Evolutionary conservation across 2,329 filamentous ascomycete genomes (phyloP), one percentile per base, ranked within the genome.

Genomic region (Pseudocercospora ulei): DNA sequence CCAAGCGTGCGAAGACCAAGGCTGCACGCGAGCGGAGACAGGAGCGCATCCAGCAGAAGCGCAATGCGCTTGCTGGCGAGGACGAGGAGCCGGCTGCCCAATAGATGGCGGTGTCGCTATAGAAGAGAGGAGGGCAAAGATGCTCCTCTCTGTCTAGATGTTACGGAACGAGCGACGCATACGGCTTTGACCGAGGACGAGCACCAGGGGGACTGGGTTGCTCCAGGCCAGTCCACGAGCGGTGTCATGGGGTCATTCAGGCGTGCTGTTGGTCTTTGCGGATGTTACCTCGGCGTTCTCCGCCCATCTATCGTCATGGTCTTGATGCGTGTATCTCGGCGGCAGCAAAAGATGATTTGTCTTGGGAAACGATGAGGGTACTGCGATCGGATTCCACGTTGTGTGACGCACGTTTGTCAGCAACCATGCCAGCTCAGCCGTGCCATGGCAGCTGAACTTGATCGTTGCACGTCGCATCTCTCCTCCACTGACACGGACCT

Each of bases 1-100:
- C 83, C 76, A 96, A 94, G 81, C 86, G 90, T 74, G 85, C 86
- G 69, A 95, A 94, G 86, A 96, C 86, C 80, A 96, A 95, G 87
- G 90, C 90, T 65, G 90, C 90, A 62, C 86, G 90, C 73, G 90
- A 96, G 82, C 82, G 90, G 76, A 90, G 90, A 80, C 71, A 80
- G 71, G 85, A 94, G 76, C 83, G 92, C 71, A 76, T 81, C 67
- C 69, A 73, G 65, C 80, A 82, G 68, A 98, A 98, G 88, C 79
- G 86, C 68, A 80, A 76, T 64, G 86, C 84, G 64, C 67, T 92
- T 67, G 65, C 81, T 62, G 84, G 73, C 65, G 85, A 86, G 62
- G 75, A 67, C 44, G 69, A 70, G 56, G 47, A 51, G 41, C 48
- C 48, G 43, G 39, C 41, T 17, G 46, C 46, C 34, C 45, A 48